phyloP scores from a whole-genome alignment of 495 filamentous ascomycete genomes.

The Penicillium psychrofluorescens region DNA sequence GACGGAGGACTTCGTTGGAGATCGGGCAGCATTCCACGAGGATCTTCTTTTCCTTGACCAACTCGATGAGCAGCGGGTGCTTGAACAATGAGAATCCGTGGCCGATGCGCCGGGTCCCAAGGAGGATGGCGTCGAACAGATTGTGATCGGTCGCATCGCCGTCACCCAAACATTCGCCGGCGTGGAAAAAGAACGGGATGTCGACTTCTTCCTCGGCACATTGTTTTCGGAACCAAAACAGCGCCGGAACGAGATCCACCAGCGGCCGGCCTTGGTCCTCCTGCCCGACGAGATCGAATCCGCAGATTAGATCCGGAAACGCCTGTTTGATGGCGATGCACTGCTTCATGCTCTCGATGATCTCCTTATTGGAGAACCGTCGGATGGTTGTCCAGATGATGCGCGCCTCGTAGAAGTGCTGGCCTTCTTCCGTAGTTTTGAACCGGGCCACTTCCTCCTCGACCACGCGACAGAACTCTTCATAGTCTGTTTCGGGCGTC shows the following conservation, averaged over 20 bases:
- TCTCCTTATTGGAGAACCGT: conserved; percentile 48
- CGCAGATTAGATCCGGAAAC: conserved; percentile 75
- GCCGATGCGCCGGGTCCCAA: conserved; percentile 83
- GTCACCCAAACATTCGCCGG: conserved; percentile 76
- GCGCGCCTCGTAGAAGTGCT: conserved; percentile 73
- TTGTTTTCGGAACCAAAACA: conserved; percentile 88
- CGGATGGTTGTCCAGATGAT: conserved; percentile 83
- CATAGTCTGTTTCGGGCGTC: conserved; percentile 51
- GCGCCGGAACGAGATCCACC: conserved; percentile 65
- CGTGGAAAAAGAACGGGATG: conserved; percentile 95
- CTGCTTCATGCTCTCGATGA: conserved; percentile 73
- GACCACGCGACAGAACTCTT: conserved; percentile 60
- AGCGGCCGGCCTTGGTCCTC: conserved; percentile 74
- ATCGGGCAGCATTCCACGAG: conserved; percentile 83
- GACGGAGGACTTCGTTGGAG: conserved; percentile 73
- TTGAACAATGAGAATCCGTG: conserved; percentile 85
- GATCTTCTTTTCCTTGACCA: conserved; percentile 82
- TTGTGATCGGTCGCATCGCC: conserved; percentile 73
- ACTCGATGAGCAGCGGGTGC: conserved; percentile 80
- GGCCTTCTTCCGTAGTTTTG: conserved; percentile 60
- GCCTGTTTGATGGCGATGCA: conserved; percentile 72
- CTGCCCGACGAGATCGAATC: conserved; percentile 83
- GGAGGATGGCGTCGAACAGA: conserved; percentile 80
- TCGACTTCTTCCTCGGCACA: conserved; percentile 72
- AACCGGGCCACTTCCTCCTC: conserved; percentile 76